Base-by-base conservation (phyloP, 2,329 filamentous ascomycete genomes). In the Epichloe typhina region DNA sequence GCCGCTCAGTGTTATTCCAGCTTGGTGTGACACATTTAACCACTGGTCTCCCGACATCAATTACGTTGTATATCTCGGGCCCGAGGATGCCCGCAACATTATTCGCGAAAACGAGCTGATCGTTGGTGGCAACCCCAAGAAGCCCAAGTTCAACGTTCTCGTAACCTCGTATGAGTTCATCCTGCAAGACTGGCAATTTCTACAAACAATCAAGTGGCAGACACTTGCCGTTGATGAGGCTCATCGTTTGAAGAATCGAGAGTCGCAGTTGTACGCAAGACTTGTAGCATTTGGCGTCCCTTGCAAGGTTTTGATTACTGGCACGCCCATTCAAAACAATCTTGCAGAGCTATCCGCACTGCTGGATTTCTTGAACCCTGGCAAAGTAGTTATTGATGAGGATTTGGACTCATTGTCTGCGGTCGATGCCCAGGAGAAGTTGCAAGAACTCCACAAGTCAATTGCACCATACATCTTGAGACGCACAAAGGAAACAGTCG, bases 91-190 rank as follows among this genome's bases (percentile, higher is more conserved):
- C 35, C 86, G 94, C 43, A 84, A 76, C 56, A 91, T 89, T 58
- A 95, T 98, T 55, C 83, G 85, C 38, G 88, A 97, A 44, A 84
- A 95, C 60, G 93, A 98, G 66, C 74, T 98, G 42, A 78, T 96
- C 52, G 76, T 88, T 5, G 87, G 94, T 62, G 86, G 85, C 36
- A 95, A 95, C 60, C 77, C 85, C 2, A 88, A 84, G 66, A 90
- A 89, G 64, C 85, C 87, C 54, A 96, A 95, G 65, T 98, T 98
- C 74, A 93, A 98, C 61, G 89, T 95, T n/a, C 76, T 98, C 36
- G 80, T 98, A 53, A 98, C 93, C 1, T 97, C 93, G 0, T 98
- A 98, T 64, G 93, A 98, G 67, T 97, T 95, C 64, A 93, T 96
- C 52, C 76, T 96, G 46, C 80, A 83, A 52, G 93, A 98, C 64